Percentiles rank a stretch among this genome's conserved stretches.
Conservation (phyloP, 2,329 filamentous ascomycete genomes). For the Phyllosticta citribraziliensis region DNA sequence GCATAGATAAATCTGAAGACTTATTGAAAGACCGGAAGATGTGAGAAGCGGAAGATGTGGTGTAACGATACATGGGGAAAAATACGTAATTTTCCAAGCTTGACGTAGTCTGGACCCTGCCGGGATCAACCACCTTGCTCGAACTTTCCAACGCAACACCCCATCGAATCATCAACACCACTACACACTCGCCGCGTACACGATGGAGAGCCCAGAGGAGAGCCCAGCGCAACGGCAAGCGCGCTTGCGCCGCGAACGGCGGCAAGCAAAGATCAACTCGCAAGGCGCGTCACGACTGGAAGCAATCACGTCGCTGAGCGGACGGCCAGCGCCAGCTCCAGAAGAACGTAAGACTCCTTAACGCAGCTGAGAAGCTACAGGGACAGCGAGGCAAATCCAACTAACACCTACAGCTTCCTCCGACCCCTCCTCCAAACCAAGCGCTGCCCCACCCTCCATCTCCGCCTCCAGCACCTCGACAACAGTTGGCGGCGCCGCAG, state of each 20-base stretch:
- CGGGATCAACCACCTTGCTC: background rate
- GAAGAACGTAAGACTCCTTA: conserved; percentile 27
- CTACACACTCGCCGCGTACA: background rate
- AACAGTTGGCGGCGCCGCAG: conserved; percentile 16
- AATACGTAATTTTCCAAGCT: background rate
- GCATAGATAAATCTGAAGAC: too few relatives aligned
- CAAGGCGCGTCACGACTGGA: conserved; percentile 61
- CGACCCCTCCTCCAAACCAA: background rate
- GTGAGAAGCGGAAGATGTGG: background rate
- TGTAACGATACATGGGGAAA: background rate
- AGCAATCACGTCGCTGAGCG: conserved; percentile 62
- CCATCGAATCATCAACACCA: background rate
- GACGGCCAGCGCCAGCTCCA: conserved; percentile 35
- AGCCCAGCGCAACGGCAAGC: conserved; percentile 48
- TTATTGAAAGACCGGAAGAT: background rate
- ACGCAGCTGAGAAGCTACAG: background rate
- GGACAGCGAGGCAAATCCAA: background rate
- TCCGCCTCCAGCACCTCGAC: conserved; percentile 18
- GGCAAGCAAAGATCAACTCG: conserved; percentile 68
- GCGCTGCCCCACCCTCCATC: conserved; percentile 6
- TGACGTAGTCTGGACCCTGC: background rate
- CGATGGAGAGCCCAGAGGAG: conserved; percentile 16
- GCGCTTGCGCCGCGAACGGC: conserved; percentile 65
- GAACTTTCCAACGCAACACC: background rate
- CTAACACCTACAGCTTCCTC: background rate